A percentile compares a stretch with the other conserved stretches of the same genome.
Evolutionary conservation across 2,329 filamentous ascomycete species (phyloP).

Genomic region (Diplodia sapinea): DNA sequence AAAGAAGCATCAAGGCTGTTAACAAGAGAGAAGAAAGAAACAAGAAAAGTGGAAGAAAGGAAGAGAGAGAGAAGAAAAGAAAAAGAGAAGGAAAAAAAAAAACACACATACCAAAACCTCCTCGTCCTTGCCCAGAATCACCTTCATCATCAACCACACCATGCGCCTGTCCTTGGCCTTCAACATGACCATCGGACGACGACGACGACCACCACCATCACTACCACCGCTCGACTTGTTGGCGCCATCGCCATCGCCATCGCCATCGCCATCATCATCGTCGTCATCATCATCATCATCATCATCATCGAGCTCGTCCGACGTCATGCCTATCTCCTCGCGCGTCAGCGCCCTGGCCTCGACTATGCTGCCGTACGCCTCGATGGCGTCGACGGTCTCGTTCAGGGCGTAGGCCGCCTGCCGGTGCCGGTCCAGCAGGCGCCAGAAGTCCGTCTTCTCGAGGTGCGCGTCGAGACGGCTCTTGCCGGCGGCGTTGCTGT

Average conservation of each 20-base stretch:
- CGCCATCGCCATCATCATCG: too few species aligned
- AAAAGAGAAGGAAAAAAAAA: not conserved
- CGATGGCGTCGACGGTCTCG: not conserved
- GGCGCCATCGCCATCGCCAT: too few species aligned
- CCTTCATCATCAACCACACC: conserved; percentile 1
- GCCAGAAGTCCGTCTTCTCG: not conserved
- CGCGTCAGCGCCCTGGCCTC: not conserved
- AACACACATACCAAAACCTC: not conserved
- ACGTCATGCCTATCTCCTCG: too few species aligned
- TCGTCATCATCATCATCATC: too few species aligned
- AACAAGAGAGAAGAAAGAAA: not conserved
- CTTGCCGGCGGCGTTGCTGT: not conserved
- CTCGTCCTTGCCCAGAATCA: not conserved
- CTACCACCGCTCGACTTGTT: not conserved
- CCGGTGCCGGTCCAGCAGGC: not conserved
- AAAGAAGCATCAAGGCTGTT: too few species aligned
- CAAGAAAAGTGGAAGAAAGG: not conserved
- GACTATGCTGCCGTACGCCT: not conserved
- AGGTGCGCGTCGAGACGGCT: not conserved
- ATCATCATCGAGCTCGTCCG: too few species aligned
- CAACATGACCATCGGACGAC: not conserved
- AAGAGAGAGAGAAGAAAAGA: not conserved
- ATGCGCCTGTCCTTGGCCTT: not conserved
- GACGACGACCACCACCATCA: not conserved
- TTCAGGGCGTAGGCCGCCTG: not conserved